Percentiles rank a stretch among this genome's conserved stretches.
These are phyloP conservation scores for Oryza coarctata DNA, from an alignment of 176 grass and related monocot genomes.

Conservation along the genomic window DNA sequence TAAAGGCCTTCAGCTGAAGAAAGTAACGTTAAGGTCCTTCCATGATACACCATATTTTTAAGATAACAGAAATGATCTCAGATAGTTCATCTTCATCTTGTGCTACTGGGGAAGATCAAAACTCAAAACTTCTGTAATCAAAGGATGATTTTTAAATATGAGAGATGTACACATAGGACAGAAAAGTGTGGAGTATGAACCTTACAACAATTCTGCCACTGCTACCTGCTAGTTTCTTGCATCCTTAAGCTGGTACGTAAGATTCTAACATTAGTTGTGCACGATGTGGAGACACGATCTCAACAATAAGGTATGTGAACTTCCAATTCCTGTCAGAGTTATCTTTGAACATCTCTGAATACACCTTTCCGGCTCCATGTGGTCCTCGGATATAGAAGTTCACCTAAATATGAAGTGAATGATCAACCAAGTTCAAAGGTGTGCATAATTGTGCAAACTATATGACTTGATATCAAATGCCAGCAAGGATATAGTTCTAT, in stretches of 20 bases:
- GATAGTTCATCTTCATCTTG: conserved; percentile 33
- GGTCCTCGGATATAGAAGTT: conserved; percentile 86
- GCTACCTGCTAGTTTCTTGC: conserved; percentile 30
- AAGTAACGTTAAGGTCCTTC: not conserved
- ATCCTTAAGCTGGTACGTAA: conserved; percentile 64
- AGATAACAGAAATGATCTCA: not conserved
- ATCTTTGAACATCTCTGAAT: conserved; percentile 95
- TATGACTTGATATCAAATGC: conserved; percentile 9
- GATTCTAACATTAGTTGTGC: conserved; percentile 82
- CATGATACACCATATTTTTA: not conserved
- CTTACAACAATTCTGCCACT: conserved; percentile 18
- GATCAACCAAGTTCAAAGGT: not conserved
- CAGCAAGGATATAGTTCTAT: not conserved
- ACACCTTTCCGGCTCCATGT: conserved; percentile 88
- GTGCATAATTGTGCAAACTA: conserved; percentile 10
- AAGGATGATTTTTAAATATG: conserved; percentile 35
- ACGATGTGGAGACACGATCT: conserved; percentile 66
- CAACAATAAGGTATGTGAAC: conserved; percentile 87
- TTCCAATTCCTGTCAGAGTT: conserved; percentile 73
- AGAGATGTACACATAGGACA: conserved; percentile 8
- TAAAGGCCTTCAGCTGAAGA: not conserved
- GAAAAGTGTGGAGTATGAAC: not conserved
- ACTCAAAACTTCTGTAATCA: conserved; percentile 30
- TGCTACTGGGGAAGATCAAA: conserved; percentile 24
- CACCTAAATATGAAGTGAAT: conserved; percentile 51